Conservation (phyloP, 192 early-diverging fungal genomes). For the Diversispora epigaea region DNA sequence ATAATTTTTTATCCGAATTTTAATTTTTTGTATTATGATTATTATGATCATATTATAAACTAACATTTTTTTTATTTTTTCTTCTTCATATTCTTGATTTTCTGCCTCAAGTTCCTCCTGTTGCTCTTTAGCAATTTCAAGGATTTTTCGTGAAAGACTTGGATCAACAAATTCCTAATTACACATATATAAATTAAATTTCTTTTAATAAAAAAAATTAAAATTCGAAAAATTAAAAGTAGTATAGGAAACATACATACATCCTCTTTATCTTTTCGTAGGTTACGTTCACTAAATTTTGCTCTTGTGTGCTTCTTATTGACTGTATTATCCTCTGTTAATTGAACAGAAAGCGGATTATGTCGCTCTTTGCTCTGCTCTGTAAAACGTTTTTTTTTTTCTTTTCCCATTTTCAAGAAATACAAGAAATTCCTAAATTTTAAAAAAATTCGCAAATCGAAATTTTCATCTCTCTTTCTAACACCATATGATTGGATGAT, state of each 20-base stretch:
- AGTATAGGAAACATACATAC: too few relatives aligned
- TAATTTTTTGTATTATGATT: too few relatives aligned
- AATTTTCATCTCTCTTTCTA: too few relatives aligned
- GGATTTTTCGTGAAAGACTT: slow-evolving; percentile 86
- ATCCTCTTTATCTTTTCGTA: slow-evolving; percentile 55
- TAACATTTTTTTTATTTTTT: too few relatives aligned
- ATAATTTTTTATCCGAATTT: too few relatives aligned
- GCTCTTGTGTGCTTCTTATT: slow-evolving; percentile 52
- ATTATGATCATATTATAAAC: too few relatives aligned
- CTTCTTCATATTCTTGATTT: slow-evolving; percentile 13
- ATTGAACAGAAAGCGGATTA: slow-evolving; percentile 83
- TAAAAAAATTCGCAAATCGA: too few relatives aligned
- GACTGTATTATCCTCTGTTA: slow-evolving; percentile 53
- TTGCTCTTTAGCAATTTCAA: slow-evolving; percentile 85
- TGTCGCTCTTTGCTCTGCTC: slow-evolving; percentile 57
- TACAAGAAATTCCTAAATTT: slow-evolving; percentile 27
- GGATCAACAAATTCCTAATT: slow-evolving; percentile 75
- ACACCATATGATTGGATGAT: too few relatives aligned
- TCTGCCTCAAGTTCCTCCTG: slow-evolving; percentile 81
- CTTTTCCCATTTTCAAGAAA: slow-evolving; percentile 57
- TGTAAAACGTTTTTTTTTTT: slow-evolving; percentile 49
- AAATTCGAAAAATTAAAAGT: background rate
- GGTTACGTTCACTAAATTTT: slow-evolving; percentile 61
- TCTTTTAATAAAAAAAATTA: slow-evolving; percentile 4
- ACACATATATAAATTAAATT: background rate